Evolutionary conservation across 768 basidiomycete species (phyloP).

Genomic region (Dacryopinax primogenitus): DNA sequence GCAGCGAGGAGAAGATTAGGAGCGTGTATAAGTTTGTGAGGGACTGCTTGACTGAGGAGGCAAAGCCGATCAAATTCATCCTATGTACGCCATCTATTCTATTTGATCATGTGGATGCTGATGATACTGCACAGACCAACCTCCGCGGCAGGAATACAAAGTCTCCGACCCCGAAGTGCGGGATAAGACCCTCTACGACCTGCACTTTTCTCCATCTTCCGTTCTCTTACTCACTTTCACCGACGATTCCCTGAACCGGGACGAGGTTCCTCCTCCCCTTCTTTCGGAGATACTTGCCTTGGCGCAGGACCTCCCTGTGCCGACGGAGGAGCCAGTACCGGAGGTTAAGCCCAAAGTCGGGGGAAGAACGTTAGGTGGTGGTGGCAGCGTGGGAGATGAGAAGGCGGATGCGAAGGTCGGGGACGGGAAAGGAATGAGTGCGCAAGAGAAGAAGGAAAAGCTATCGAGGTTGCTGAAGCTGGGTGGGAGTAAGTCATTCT

Average conservation of each 20-base stretch:
- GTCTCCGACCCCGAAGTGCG: slow-evolving; percentile 64
- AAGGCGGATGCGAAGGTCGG: slow-evolving; percentile 4
- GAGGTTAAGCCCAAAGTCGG: slow-evolving; percentile 7
- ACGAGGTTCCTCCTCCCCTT: slow-evolving; percentile 47
- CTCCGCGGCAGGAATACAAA: slow-evolving; percentile 71
- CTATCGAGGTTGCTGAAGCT: slow-evolving; percentile 71
- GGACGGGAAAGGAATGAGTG: slow-evolving; percentile 11
- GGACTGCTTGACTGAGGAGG: slow-evolving; percentile 54
- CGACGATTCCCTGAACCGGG: slow-evolving; percentile 58
- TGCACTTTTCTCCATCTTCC: slow-evolving; percentile 69
- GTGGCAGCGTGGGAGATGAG: not conserved
- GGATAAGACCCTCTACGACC: slow-evolving; percentile 50
- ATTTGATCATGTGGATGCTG: not conserved
- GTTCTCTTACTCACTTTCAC: slow-evolving; percentile 64
- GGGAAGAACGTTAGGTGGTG: not conserved
- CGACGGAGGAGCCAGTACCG: slow-evolving; percentile 28
- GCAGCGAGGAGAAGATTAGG: slow-evolving; percentile 65
- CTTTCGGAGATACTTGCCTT: slow-evolving; percentile 40
- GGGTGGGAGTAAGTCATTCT: slow-evolving; percentile 11
- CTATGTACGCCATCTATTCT: slow-evolving; percentile 45
- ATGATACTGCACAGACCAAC: slow-evolving; percentile 46
- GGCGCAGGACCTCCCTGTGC: slow-evolving; percentile 55
- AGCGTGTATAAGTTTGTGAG: slow-evolving; percentile 78
- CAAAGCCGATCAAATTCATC: slow-evolving; percentile 67
- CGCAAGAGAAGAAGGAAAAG: slow-evolving; percentile 36